Conservation (phyloP, 1,139 yeast species). For the Candida tunisiensis region DNA sequence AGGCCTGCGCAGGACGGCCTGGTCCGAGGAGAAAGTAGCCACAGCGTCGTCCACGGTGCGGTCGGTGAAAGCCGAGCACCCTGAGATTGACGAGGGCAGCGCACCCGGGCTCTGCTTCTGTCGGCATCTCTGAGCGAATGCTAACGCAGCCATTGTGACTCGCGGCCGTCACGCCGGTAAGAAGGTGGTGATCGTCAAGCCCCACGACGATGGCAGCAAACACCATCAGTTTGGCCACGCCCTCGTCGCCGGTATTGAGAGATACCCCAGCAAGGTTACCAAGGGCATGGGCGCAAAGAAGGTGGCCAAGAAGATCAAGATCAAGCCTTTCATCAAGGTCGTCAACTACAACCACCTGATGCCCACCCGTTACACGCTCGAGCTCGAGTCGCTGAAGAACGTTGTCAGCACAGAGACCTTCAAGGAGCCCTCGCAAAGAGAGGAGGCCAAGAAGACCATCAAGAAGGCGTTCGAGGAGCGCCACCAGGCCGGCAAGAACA, state of each 20-base stretch:
- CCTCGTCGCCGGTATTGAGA: constrained; percentile 98
- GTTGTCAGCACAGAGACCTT: constrained; percentile 88
- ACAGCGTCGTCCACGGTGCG: too few relatives aligned
- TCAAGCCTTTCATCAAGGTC: constrained; percentile 98
- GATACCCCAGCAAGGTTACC: constrained; percentile 96
- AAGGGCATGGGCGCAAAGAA: constrained; percentile 93
- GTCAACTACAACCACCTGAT: constrained; percentile 99
- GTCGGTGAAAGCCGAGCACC: too few relatives aligned
- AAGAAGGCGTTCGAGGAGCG: constrained; percentile 99
- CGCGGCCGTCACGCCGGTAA: constrained; percentile 99
- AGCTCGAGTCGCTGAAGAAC: constrained; percentile 88
- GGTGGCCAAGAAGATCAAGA: constrained; percentile 93
- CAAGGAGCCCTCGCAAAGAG: constrained; percentile 97
- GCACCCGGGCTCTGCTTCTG: too few relatives aligned
- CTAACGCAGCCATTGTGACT: constrained; percentile 73
- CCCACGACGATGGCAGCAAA: constrained; percentile 99
- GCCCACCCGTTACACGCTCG: constrained; percentile 99
- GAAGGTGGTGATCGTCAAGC: constrained; percentile 98
- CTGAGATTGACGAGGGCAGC: too few relatives aligned
- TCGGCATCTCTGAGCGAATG: constrained; percentile 2
- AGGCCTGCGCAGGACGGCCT: too few relatives aligned
- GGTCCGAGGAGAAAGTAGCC: background rate
- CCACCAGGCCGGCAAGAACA: constrained; percentile 99
- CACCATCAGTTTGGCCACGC: constrained; percentile 99
- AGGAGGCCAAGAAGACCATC: constrained; percentile 97